Conservation (phyloP, 768 basidiomycete genomes). For the Rubroboletus satanas region DNA sequence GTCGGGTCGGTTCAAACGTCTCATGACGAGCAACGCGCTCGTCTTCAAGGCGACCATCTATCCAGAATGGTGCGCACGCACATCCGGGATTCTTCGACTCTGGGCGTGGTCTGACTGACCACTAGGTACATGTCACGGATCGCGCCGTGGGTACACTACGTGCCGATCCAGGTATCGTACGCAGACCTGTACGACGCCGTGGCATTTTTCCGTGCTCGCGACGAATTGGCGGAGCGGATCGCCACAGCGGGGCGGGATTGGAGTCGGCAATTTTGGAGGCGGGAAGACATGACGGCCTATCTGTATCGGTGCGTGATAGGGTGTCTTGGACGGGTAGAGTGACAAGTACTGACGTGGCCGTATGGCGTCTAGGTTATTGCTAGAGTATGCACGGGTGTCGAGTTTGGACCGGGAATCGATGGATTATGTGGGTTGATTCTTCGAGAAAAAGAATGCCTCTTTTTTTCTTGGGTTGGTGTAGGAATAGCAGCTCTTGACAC, state of each 20-base stretch:
- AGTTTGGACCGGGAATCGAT: slow-evolving; percentile 43
- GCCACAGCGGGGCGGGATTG: slow-evolving; percentile 54
- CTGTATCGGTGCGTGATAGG: slow-evolving; percentile 44
- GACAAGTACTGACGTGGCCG: not conserved
- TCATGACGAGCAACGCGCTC: slow-evolving; percentile 58
- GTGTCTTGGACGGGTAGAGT: not conserved
- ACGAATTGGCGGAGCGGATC: slow-evolving; percentile 54
- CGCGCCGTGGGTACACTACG: slow-evolving; percentile 70
- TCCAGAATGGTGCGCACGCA: slow-evolving; percentile 57
- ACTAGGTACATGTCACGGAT: slow-evolving; percentile 53
- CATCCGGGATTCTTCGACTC: too few relatives aligned
- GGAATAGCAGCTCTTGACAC: too few relatives aligned
- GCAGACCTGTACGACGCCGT: slow-evolving; percentile 68
- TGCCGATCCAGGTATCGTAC: slow-evolving; percentile 63
- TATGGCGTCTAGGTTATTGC: slow-evolving; percentile 37
- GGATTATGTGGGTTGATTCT: slow-evolving; percentile 27
- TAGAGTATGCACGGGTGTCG: slow-evolving; percentile 55
- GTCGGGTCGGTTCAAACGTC: slow-evolving; percentile 65
- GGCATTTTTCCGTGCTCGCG: slow-evolving; percentile 70
- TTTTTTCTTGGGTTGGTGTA: too few relatives aligned
- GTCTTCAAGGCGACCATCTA: slow-evolving; percentile 70
- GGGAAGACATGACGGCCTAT: slow-evolving; percentile 58
- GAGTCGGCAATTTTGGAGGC: slow-evolving; percentile 56
- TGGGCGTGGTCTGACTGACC: not conserved
- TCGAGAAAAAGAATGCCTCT: not conserved